Conservation (phyloP, 2,329 filamentous ascomycete species). For the Claviceps sp. region DNA sequence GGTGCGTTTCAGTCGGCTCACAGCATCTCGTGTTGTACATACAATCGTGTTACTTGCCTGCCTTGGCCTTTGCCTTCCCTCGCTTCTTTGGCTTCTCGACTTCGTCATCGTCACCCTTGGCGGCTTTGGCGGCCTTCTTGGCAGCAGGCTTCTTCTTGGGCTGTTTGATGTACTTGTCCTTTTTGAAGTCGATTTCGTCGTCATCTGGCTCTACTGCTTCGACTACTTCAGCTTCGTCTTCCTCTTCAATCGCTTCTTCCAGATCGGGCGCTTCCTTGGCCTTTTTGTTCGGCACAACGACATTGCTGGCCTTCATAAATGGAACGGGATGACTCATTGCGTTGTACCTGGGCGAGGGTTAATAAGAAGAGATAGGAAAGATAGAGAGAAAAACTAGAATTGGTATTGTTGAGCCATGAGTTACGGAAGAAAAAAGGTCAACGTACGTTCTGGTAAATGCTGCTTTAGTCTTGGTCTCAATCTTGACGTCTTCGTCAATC, state of each 20-base stretch:
- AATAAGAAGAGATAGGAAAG: background rate
- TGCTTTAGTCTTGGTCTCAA: conserved; percentile 76
- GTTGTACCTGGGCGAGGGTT: conserved; percentile 53
- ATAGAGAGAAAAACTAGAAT: background rate
- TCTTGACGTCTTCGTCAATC: conserved; percentile 58
- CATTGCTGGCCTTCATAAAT: conserved; percentile 85
- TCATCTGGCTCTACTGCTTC: conserved; percentile 50
- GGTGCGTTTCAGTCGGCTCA: conserved; percentile 1
- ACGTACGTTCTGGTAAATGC: conserved; percentile 80
- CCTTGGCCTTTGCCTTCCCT: conserved; percentile 31
- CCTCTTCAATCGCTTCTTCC: conserved; percentile 91
- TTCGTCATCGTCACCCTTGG: conserved; percentile 36
- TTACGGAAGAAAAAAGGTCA: background rate
- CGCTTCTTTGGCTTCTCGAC: conserved; percentile 40
- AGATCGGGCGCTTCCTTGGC: conserved; percentile 75
- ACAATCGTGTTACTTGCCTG: conserved; percentile 24
- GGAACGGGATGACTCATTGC: conserved; percentile 74
- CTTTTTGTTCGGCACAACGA: conserved; percentile 57
- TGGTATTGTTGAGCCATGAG: background rate
- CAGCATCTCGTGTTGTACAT: background rate
- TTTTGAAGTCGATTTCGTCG: conserved; percentile 70
- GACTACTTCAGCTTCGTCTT: conserved; percentile 57
- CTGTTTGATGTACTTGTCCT: conserved; percentile 91
- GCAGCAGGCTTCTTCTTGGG: conserved; percentile 54
- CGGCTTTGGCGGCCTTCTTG: conserved; percentile 31